Base-by-base conservation (phyloP, 2,329 filamentous ascomycete species). In the Cytospora schulzeri region DNA sequence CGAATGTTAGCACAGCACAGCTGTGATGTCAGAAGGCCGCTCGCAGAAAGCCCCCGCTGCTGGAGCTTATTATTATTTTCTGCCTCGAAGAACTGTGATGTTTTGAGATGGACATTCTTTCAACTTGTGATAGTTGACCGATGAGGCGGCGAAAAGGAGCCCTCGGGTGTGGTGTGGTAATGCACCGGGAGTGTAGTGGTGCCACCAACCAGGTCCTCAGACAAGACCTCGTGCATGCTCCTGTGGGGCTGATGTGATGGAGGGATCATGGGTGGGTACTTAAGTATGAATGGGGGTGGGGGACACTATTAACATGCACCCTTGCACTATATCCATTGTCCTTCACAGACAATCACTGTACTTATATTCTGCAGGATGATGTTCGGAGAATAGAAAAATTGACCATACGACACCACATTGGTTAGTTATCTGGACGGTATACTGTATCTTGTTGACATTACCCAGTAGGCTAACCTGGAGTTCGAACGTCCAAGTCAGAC, bases 201-300 rank as follows among this genome's bases (percentile, higher is more conserved):
- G 15, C 60, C 60, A 62, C 60, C 60, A 62, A 56, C 52, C 60
- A 62, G 52, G 41, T 41, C 28, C 19, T 33, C 59, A 33, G n/a
- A 31, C n/a, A 41, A 35, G 59, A 35, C 38, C 59, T 56, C 59
- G 59, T 56, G 59, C 51, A 41, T 41, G 48, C 29, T 35, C 6
- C 26, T 19, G 26, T 48, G 28, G 38, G 11, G 51, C 50, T 48
- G 35, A 61, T 61, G 48, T 41, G 11, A 41, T 41, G 38, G 38
- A 41, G 38, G 38, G 38, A 41, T 41, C 17, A 17, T n/a, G 38
- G 12, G 38, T n/a, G 38, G 35, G 17, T 38, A 15, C 12, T 11
- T 35, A 14, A 14, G 33, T 31, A 9, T 35, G 33, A 8, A 19
- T 19, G 14, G 17, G 14, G 17, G 35, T 17, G 35, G 35, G 35